Base-by-base conservation (phyloP, 768 basidiomycete species). In the Phylloporus sp. region DNA sequence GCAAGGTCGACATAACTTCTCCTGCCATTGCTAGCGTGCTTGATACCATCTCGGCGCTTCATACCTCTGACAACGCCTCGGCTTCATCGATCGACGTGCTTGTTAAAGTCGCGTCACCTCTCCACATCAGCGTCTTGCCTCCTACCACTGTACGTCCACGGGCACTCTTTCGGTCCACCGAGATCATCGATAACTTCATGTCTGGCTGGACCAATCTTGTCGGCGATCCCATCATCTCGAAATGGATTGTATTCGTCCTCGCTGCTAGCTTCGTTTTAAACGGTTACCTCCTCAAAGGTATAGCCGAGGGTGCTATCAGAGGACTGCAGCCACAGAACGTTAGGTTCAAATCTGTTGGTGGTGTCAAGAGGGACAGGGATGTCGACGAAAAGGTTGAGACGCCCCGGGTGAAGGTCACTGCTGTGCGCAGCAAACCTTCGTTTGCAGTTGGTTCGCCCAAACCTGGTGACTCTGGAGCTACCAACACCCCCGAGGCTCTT, bases 171-270 rank as follows among this genome's bases (percentile, higher is more conserved):
- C 62, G 57, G 49, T 70, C 76, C 4, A 72, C 69, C 21, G 81
- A 83, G 48, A 69, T 79, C 18, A 70, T 95, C 44, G 91, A 94
- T 49, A 75, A 79, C 50, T 94, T 94, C 73, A 89, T 96, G 87
- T 80, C 80, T 34, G 77, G 80, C 4, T 97, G 94, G 94, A 90
- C 90, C 9, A 71, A 73, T 13, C 82, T 97, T 54, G 91, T 97
- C 41, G 92, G 92, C 29, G 95, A 99, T 61, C 95, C 95, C 1
- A 80, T 97, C 41, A 69, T 98, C 51, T 84, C 81, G 58, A 98
- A 98, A 71, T 94, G 90, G 87, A 93, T 98, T 62, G 89, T 97
- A 39, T 76, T 90, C 46, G 75, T 88, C 14, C 79, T 99, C 20
- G 86, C 82, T 3, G 77, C 95, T 49, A 88, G 85, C 49, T 86